Base-by-base conservation (phyloP, 805 yeast species). In the Teunomyces gatunensis region DNA sequence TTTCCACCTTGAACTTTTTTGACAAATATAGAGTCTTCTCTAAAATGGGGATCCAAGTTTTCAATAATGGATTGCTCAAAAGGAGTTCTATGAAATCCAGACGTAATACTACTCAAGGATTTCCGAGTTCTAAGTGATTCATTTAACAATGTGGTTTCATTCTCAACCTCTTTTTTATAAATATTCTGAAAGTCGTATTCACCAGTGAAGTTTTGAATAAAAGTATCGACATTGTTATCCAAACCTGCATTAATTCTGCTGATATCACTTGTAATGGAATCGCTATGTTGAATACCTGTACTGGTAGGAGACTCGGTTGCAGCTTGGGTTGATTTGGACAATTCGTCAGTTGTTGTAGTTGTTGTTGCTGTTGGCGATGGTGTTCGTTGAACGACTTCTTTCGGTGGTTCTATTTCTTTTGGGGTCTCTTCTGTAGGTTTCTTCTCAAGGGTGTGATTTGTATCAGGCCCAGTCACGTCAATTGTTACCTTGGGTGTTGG, bases 31-130 rank as follows among this genome's bases (percentile, higher is more conserved):
- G 49, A 46, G 15, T 57, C 58, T 29, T 46, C 42, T 4, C 56
- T 34, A 3, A 46, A 36, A 44, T 53, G 54, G 5, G 61, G 60
- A 28, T 63, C 53, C 15, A 68, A 53, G 47, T 67, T 67, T 7
- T 63, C 55, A 13, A 68, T 36, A 4, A 72, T 59, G 1, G 74
- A 69, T 33, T 58, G 51, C 44, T 64, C 64, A 52, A 67, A 62
- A 2, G 56, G 51, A 5, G 59, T 54, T 15, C 44, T 13, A 11
- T 42, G 12, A 3, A 15, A 23, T 9, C 15, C 29, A 4, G 40
- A 37, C 10, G 40, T 10, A 10, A 21, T n/a, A 23, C 32, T 34
- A 25, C 35, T 43, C 35, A 25, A 43, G 6, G 40, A 37, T 12
- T 37, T 37, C 29, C 40, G 23, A 5, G 40, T 37, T 37, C 29